phyloP scores from a whole-genome alignment of 305 asterid species.

The Fraxinus dipetala region DNA sequence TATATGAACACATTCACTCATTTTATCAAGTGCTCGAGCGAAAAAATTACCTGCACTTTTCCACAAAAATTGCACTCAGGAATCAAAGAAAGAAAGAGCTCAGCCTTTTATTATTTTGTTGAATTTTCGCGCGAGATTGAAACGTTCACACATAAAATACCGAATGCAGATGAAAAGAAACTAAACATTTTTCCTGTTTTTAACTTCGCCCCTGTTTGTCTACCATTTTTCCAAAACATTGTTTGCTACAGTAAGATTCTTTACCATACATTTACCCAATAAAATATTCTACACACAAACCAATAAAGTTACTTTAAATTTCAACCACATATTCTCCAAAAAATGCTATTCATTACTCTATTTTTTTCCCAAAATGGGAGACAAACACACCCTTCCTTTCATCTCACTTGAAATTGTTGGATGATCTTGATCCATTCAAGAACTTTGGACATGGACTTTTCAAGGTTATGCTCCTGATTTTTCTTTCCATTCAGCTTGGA shows the following conservation, averaged over 20 bases:
- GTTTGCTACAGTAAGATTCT: too few species aligned
- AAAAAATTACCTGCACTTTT: not conserved
- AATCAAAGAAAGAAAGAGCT: not conserved
- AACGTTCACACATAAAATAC: not conserved
- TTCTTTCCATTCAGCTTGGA: slow-evolving; percentile 63
- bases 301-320: too few species aligned
- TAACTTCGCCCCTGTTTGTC: not conserved
- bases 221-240: too few species aligned
- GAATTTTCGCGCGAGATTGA: not conserved
- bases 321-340: too few species aligned
- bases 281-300: too few species aligned
- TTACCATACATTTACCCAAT: too few species aligned
- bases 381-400: not conserved
- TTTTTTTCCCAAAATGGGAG: too few species aligned
- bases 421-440: slow-evolving; percentile 14
- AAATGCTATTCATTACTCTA: too few species aligned
- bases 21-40: not conserved
- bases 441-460: slow-evolving; percentile 15
- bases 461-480: slow-evolving; percentile 17
- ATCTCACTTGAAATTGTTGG: slow-evolving; percentile 8
- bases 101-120: not conserved
- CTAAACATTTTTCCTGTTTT: not conserved
- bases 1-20: not conserved
- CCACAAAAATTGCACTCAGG: not conserved
- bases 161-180: not conserved